Percentiles rank a stretch among this genome's conserved stretches.
Evolutionary conservation across 176 grass and related monocot genomes (phyloP).

Genomic region (Musa acuminata): DNA sequence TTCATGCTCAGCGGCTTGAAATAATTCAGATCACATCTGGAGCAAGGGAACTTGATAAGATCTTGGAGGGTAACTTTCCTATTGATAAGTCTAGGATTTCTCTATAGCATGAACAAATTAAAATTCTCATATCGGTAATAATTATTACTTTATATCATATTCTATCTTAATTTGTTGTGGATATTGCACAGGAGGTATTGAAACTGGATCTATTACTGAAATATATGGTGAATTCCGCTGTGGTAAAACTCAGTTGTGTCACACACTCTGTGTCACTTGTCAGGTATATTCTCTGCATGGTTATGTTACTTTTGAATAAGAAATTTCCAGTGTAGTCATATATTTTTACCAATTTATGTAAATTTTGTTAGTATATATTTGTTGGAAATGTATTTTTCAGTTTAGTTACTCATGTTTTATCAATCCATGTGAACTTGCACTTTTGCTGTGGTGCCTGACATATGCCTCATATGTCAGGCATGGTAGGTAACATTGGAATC

Average conservation of each 20-base stretch:
- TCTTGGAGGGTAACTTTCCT: constrained; percentile 61
- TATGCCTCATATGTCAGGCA: too few relatives aligned
- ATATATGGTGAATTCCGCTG: constrained; percentile 89
- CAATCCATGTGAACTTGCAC: too few relatives aligned
- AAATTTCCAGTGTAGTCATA: not conserved
- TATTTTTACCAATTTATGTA: too few relatives aligned
- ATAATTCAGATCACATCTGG: constrained; percentile 90
- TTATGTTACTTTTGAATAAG: not conserved
- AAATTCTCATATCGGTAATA: not conserved
- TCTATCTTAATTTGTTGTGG: constrained; percentile 1
- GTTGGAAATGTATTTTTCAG: too few relatives aligned
- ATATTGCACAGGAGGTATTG: constrained; percentile 55
- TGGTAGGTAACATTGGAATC: too few relatives aligned
- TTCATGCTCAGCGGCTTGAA: constrained; percentile 89
- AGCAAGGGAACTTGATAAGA: constrained; percentile 89
- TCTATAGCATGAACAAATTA: not conserved
- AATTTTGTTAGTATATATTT: too few relatives aligned
- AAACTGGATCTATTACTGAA: constrained; percentile 97
- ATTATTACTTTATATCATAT: constrained; percentile 4
- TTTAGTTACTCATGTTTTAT: too few relatives aligned
- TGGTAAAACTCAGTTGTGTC: constrained; percentile 83
- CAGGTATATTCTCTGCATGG: constrained; percentile 38
- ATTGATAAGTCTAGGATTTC: not conserved
- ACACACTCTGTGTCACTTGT: constrained; percentile 95
- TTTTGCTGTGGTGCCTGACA: too few relatives aligned